Evolutionary conservation across 2,329 filamentous ascomycete species (phyloP), one percentile per base, ranked within the genome.

Genomic region (Fusarium redolens): DNA sequence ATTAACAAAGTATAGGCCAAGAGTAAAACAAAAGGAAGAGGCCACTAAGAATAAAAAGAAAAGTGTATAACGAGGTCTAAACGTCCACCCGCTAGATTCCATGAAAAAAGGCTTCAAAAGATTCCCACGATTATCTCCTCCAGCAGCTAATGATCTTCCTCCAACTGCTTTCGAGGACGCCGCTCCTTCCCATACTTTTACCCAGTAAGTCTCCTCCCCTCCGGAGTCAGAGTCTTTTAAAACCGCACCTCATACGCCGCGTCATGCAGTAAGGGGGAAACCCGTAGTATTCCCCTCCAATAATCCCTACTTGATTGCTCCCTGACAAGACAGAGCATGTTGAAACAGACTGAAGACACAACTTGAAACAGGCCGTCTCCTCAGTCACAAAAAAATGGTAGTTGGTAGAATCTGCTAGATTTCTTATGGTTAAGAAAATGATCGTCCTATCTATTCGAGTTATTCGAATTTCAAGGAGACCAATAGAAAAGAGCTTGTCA

Each of bases 1-100:
- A 77, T 77, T 77, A 77, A 77, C 61, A 71, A 64, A 62, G 65
- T 78, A 77, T 77, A 76, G 67, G 71, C 61, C 61, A 72, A 41
- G 37, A 44, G 43, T 66, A 48, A 41, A 63, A 60, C 41, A 62
- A 60, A 64, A 14, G 25, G 37, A 31, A n/a, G 30, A 54, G 35
- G 56, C 44, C 31, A 35, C 20, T 20, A 50, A 38, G 30, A 55
- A n/a, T 35, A 65, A 64, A 71, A 62, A 61, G 61, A 67, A 65
- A 64, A 60, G 54, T 61, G 56, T 60, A 66, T 54, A 58, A 72
- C 64, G 54, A 74, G 68, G 60, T 74, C 71, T 74, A 75, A 71
- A 48, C 45, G 40, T 62, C 47, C 61, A 73, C 66, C 66, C 72
- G 72, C 72, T 75, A 75, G 73, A 75, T 73, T 57, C 63, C 72